A percentile compares a stretch with the other conserved stretches of the same genome.
Evolutionary conservation across 805 yeast genomes (phyloP).

Genomic region (Naumovozyma baii): DNA sequence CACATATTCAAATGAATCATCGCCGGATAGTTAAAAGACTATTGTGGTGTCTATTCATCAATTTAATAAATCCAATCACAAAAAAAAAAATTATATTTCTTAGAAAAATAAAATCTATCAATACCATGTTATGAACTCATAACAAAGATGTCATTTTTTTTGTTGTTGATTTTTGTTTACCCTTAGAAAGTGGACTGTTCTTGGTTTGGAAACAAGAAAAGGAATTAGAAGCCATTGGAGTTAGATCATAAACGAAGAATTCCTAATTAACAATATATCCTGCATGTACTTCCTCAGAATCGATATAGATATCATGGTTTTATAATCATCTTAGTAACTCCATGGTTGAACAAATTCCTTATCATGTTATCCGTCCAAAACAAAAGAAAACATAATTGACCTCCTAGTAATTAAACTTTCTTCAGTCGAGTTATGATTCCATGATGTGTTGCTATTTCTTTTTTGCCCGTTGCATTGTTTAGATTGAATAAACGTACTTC

Average conservation of each 20-base stretch:
- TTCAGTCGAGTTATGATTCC: background rate
- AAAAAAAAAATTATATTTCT: background rate
- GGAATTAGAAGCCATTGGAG: slow-evolving; percentile 4
- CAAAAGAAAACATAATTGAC: background rate
- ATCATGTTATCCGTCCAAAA: background rate
- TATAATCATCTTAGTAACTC: slow-evolving; percentile 19
- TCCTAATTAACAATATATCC: slow-evolving; percentile 56
- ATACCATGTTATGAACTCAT: slow-evolving; percentile 25
- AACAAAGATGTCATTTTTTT: slow-evolving; percentile 4
- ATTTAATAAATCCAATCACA: slow-evolving; percentile 6
- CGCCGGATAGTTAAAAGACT: slow-evolving; percentile 31
- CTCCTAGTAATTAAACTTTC: background rate
- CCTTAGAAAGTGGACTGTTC: too few relatives aligned
- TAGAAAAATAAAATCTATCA: slow-evolving; percentile 7
- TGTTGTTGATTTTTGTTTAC: background rate
- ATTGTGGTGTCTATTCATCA: slow-evolving; percentile 34
- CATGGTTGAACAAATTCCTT: background rate
- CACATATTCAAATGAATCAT: slow-evolving; percentile 45
- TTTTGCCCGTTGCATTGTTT: too few relatives aligned
- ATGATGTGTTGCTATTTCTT: too few relatives aligned
- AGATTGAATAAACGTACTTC: too few relatives aligned
- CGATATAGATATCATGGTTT: slow-evolving; percentile 29
- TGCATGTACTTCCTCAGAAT: slow-evolving; percentile 69
- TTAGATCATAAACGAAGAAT: slow-evolving; percentile 67
- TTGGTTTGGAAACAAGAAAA: too few relatives aligned